These are phyloP conservation scores for Fusarium guadeloupense DNA, from an alignment of 2,329 filamentous ascomycete species.

Conservation along the genomic window DNA sequence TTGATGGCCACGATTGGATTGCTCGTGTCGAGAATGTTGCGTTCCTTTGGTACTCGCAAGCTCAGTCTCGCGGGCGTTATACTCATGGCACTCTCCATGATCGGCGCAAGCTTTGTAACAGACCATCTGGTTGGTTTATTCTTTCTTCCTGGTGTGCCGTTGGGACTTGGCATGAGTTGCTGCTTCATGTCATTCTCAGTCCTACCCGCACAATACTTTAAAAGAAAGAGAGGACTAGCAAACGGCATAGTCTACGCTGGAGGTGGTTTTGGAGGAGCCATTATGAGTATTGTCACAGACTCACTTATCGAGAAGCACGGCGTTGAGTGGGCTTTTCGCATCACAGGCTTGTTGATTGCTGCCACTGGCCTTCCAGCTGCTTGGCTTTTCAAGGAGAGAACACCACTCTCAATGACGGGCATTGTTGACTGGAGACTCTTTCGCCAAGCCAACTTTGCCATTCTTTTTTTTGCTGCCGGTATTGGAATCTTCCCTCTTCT, in stretches of 20 bases:
- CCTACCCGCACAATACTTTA: conserved; percentile 61
- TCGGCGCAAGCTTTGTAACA: conserved; percentile 26
- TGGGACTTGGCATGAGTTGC: conserved; percentile 46
- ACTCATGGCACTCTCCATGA: conserved; percentile 15
- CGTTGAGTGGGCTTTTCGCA: conserved; percentile 61
- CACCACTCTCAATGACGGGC: conserved; percentile 2
- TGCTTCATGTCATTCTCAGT: conserved; percentile 37
- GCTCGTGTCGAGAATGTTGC: conserved; percentile 23
- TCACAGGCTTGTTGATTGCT: conserved; percentile 61
- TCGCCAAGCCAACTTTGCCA: conserved; percentile 58
- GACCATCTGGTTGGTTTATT: conserved; percentile 44
- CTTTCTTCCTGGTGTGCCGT: conserved; percentile 37
- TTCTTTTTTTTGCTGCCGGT: conserved; percentile 63
- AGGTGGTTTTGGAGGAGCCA: conserved; percentile 65
- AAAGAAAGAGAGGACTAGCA: conserved; percentile 61
- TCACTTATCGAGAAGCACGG: conserved; percentile 57
- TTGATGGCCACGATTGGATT: conserved; percentile 21
- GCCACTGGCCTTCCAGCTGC: conserved; percentile 65
- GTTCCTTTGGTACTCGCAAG: conserved; percentile 22
- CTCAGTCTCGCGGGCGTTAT: conserved; percentile 6
- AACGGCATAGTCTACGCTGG: conserved; percentile 64
- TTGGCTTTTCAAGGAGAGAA: conserved; percentile 60
- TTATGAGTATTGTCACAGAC: conserved; percentile 60
- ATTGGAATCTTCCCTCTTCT: conserved; percentile 69
- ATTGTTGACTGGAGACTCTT: conserved; percentile 66